Percentiles rank a stretch among this genome's conserved stretches.
phyloP scores from a whole-genome alignment of 2,329 filamentous ascomycete species.

The Coniochaeta sp. region DNA sequence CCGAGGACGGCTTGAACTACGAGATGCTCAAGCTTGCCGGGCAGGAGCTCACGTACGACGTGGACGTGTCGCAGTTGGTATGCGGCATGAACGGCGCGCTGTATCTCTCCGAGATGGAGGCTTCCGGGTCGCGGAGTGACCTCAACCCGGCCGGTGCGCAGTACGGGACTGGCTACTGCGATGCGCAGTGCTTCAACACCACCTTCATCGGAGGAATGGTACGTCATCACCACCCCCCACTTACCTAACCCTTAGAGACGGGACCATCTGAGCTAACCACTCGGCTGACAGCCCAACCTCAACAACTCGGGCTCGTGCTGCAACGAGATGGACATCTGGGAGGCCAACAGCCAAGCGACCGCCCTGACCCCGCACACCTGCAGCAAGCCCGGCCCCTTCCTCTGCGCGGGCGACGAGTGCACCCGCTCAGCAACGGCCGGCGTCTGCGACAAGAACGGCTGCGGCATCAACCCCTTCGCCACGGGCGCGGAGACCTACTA shows the following conservation, averaged over 20 bases:
- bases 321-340: slow-evolving; percentile 49
- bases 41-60: slow-evolving; percentile 55
- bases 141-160: slow-evolving; percentile 45
- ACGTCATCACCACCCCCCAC: neutral
- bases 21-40: slow-evolving; percentile 48
- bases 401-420: slow-evolving; percentile 32
- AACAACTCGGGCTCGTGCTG: slow-evolving; percentile 39
- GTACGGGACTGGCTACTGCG: slow-evolving; percentile 52
- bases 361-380: slow-evolving; percentile 42
- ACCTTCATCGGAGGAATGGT: neutral
- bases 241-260: too few relatives aligned
- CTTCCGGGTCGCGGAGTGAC: slow-evolving; percentile 45
- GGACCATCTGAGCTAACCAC: too few relatives aligned
- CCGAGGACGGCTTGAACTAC: slow-evolving; percentile 42
- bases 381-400: slow-evolving; percentile 32
- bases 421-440: slow-evolving; percentile 17
- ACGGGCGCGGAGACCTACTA: slow-evolving; percentile 19
- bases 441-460: slow-evolving; percentile 36
- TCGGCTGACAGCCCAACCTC: slow-evolving; percentile 28
- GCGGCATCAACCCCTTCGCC: slow-evolving; percentile 33
- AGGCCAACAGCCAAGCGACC: slow-evolving; percentile 38
- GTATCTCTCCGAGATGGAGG: slow-evolving; percentile 54
- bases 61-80: slow-evolving; percentile 54
- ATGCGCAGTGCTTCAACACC: slow-evolving; percentile 34
- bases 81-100: slow-evolving; percentile 59